Percentiles rank a stretch among this genome's conserved stretches.
Conservation (phyloP, 805 yeast species). For the Yamadazyma olivae region DNA sequence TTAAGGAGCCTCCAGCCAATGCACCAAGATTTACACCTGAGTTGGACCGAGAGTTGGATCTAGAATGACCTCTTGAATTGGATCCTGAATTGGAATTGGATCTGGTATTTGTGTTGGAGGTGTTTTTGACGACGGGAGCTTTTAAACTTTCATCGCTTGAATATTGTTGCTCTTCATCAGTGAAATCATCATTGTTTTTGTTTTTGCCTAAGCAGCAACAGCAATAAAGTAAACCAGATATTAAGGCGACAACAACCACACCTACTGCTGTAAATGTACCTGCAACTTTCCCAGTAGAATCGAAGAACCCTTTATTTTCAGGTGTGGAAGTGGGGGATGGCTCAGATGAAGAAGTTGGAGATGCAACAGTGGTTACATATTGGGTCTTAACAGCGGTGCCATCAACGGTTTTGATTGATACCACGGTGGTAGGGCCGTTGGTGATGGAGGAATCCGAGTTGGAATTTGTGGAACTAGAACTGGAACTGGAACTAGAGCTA, state of each 20-base stretch:
- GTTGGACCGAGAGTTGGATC: constrained; percentile 8
- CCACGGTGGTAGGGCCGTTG: constrained; percentile 2
- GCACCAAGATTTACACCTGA: too few species aligned
- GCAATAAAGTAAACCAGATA: constrained; percentile 41
- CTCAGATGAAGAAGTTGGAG: neutral
- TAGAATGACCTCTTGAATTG: constrained; percentile 4
- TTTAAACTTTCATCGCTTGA: constrained; percentile 23
- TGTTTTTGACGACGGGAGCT: constrained; percentile 8
- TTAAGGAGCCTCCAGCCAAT: too few species aligned
- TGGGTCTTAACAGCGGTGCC: constrained; percentile 13
- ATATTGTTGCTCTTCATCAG: constrained; percentile 36
- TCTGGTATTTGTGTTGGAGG: neutral
- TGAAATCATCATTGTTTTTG: constrained; percentile 19
- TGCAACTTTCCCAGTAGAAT: constrained; percentile 72
- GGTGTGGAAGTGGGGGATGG: constrained; percentile 4
- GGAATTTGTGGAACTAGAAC: neutral
- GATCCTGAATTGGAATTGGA: neutral
- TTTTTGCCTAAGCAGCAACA: constrained; percentile 19
- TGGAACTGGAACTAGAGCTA: neutral
- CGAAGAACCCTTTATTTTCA: constrained; percentile 44
- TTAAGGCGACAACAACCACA: constrained; percentile 46
- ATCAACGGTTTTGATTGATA: constrained; percentile 16
- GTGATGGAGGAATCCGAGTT: constrained; percentile 1
- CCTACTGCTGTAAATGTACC: constrained; percentile 85
- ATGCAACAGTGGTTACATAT: constrained; percentile 13